Percentiles rank a stretch among this genome's conserved stretches.
Evolutionary conservation across 805 yeast species (phyloP).

Genomic region (Cephaloascus albidus): DNA sequence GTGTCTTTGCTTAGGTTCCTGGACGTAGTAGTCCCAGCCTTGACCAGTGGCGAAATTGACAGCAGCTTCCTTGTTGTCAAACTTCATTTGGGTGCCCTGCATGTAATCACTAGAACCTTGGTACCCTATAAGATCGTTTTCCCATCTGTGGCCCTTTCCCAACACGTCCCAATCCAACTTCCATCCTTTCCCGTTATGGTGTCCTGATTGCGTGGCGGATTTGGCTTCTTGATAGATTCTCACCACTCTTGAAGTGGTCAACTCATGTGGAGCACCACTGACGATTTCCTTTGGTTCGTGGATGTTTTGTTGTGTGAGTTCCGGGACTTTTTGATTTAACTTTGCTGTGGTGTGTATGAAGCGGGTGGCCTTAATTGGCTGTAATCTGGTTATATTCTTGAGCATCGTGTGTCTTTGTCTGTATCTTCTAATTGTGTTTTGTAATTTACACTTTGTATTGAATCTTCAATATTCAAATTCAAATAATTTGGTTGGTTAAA

Average conservation of each 20-base stretch:
- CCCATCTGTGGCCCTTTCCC: slow-evolving; percentile 78
- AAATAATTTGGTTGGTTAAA: too few species aligned
- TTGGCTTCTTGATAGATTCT: slow-evolving; percentile 71
- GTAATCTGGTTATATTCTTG: too few species aligned
- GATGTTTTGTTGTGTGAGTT: neutral
- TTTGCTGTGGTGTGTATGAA: too few species aligned
- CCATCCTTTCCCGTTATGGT: slow-evolving; percentile 49
- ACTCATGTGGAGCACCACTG: slow-evolving; percentile 71
- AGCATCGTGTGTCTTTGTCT: too few species aligned
- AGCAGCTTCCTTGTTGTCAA: slow-evolving; percentile 70
- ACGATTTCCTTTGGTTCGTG: slow-evolving; percentile 42
- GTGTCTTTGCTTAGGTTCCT: slow-evolving; percentile 69
- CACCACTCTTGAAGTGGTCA: slow-evolving; percentile 53
- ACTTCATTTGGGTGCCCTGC: slow-evolving; percentile 71
- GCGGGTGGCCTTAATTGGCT: too few species aligned
- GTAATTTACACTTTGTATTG: too few species aligned
- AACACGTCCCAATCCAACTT: slow-evolving; percentile 77
- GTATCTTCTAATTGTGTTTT: too few species aligned
- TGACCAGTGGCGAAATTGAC: slow-evolving; percentile 71
- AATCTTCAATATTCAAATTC: too few species aligned
- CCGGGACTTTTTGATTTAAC: neutral
- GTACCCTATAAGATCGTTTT: slow-evolving; percentile 81
- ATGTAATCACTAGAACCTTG: slow-evolving; percentile 73
- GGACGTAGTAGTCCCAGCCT: slow-evolving; percentile 78
- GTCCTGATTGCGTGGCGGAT: slow-evolving; percentile 76